Evolutionary conservation across 805 yeast genomes (phyloP).

Genomic region (Monosporozyma aquatica): DNA sequence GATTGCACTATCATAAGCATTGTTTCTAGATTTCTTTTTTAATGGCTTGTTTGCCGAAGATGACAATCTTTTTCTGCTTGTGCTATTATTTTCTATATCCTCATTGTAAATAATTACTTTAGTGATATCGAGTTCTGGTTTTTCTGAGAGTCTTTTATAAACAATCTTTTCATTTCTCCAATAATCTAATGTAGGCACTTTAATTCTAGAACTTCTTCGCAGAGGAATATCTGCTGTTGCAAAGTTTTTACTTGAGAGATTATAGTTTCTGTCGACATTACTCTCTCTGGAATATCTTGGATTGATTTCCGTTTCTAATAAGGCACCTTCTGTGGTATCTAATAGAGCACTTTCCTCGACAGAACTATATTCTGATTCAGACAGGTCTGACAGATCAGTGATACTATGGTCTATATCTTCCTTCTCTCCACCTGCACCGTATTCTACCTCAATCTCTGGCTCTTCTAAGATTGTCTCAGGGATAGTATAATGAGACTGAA

Average conservation of each 20-base stretch:
- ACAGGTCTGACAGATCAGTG: constrained; percentile 69
- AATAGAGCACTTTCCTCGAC: constrained; percentile 12
- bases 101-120: constrained; percentile 42
- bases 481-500: neutral
- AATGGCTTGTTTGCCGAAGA: neutral
- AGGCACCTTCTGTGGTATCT: constrained; percentile 23
- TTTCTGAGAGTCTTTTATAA: constrained; percentile 36
- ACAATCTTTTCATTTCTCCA: constrained; percentile 79
- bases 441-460: too few species aligned
- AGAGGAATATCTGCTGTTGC: constrained; percentile 10
- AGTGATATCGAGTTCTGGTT: constrained; percentile 47
- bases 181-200: constrained; percentile 64
- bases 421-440: too few species aligned
- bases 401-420: constrained; percentile 29
- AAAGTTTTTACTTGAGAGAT: constrained; percentile 14
- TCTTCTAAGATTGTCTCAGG: neutral
- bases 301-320: constrained; percentile 23
- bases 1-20: too few species aligned
- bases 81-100: constrained; percentile 14
- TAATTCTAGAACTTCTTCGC: constrained; percentile 58
- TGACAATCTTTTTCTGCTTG: neutral
- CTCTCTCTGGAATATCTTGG: constrained; percentile 8
- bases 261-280: constrained; percentile 29
- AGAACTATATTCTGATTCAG: constrained; percentile 36
- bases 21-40: neutral